Evolutionary conservation across 331 rosid genomes (phyloP).

Genomic region (Prunus yedoensis): DNA sequence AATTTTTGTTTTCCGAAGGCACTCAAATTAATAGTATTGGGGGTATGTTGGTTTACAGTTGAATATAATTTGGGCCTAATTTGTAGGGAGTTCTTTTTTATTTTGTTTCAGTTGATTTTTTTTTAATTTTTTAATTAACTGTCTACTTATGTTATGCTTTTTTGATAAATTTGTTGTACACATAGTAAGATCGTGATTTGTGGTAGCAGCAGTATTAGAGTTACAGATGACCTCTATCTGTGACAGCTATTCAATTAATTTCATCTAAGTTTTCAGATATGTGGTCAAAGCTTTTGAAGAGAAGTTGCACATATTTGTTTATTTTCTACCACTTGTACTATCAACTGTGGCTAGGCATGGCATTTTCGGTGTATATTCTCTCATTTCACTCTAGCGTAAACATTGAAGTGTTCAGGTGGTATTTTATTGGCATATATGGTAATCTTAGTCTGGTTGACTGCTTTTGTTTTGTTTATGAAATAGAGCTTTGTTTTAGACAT

Average conservation of each 20-base stretch:
- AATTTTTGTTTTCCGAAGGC: slow-evolving; percentile 76
- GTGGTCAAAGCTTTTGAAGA: background rate
- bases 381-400: background rate
- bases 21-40: slow-evolving; percentile 72
- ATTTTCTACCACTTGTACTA: background rate
- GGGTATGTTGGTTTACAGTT: slow-evolving; percentile 54
- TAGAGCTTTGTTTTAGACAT: background rate
- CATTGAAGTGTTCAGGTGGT: background rate
- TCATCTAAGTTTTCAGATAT: background rate
- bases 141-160: background rate
- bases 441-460: background rate
- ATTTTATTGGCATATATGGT: background rate
- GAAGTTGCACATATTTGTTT: background rate
- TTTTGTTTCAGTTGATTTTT: background rate
- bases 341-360: background rate
- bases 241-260: background rate
- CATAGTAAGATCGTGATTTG: background rate
- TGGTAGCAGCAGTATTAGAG: background rate
- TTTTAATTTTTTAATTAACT: background rate
- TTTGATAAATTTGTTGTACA: background rate
- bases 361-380: background rate
- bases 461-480: background rate
- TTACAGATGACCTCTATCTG: background rate
- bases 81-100: background rate
- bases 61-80: background rate